Conservation (phyloP, 805 yeast genomes). For the Kuraishia borneana region DNA sequence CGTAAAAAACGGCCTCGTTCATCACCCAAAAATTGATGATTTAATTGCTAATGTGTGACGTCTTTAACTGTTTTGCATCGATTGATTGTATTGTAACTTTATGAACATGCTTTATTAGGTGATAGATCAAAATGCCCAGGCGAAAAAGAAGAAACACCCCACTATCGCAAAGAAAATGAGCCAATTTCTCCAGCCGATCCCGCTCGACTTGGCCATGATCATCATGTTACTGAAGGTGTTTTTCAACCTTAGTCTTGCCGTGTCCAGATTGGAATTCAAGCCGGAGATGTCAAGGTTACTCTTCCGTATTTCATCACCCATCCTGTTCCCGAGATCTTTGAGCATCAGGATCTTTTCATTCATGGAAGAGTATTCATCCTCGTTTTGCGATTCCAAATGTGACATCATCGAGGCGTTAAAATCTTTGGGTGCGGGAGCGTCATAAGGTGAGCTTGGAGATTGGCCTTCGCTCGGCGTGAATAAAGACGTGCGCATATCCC, state of each 20-base stretch:
- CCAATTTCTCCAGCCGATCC: slow-evolving; percentile 60
- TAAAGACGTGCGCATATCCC: slow-evolving; percentile 16
- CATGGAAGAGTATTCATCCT: slow-evolving; percentile 45
- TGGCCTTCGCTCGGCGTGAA: slow-evolving; percentile 10
- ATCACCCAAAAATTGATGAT: not conserved
- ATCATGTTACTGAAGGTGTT: slow-evolving; percentile 46
- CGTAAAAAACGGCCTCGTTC: slow-evolving; percentile 4
- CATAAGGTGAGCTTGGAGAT: slow-evolving; percentile 33
- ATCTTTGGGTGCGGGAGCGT: slow-evolving; percentile 18
- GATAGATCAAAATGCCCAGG: slow-evolving; percentile 17
- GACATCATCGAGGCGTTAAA: slow-evolving; percentile 43
- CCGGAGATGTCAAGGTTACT: slow-evolving; percentile 14
- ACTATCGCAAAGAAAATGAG: slow-evolving; percentile 30
- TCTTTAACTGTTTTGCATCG: not conserved
- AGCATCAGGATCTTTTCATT: slow-evolving; percentile 40
- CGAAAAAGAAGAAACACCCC: slow-evolving; percentile 32
- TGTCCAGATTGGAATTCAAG: slow-evolving; percentile 19
- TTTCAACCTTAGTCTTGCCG: slow-evolving; percentile 29
- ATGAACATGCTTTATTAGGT: not conserved
- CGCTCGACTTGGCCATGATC: slow-evolving; percentile 51
- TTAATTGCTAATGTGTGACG: not conserved
- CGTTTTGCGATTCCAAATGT: slow-evolving; percentile 56
- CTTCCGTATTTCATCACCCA: slow-evolving; percentile 52
- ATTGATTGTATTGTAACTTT: not conserved
- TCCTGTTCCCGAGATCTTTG: slow-evolving; percentile 41